A percentile compares a stretch with the other conserved stretches of the same genome.
phyloP scores from a whole-genome alignment of 1,284 basidiomycete species.

The Rhodofomes roseus region DNA sequence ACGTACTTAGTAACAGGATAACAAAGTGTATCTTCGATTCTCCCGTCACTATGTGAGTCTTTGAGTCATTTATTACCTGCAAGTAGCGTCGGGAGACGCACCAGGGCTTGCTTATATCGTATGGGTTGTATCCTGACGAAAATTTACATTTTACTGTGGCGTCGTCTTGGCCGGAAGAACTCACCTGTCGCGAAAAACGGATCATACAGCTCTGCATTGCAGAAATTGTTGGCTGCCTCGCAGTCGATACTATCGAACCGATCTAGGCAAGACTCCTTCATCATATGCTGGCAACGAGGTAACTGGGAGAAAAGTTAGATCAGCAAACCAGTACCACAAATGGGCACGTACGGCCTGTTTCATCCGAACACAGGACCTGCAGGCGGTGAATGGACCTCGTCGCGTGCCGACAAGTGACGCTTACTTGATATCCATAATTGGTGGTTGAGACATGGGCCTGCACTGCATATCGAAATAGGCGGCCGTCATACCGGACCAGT shows the following conservation, averaged over 20 bases:
- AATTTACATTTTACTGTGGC: not conserved
- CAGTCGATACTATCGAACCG: constrained; percentile 37
- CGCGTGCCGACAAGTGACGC: not conserved
- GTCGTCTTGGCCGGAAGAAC: not conserved
- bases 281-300: constrained; percentile 7
- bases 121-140: constrained; percentile 20
- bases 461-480: constrained; percentile 34
- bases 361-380: constrained; percentile 30
- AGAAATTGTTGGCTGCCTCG: constrained; percentile 35
- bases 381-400: not conserved
- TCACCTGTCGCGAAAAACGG: constrained; percentile 2
- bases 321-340: not conserved
- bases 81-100: constrained; percentile 2
- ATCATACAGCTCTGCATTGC: constrained; percentile 16
- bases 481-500: constrained; percentile 19
- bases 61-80: not conserved
- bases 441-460: constrained; percentile 23
- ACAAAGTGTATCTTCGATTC: constrained; percentile 18
- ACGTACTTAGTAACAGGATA: too few relatives aligned
- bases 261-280: constrained; percentile 22
- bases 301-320: constrained; percentile 12
- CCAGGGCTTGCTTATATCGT: constrained; percentile 23
- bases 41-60: constrained; percentile 7
- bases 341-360: constrained; percentile 32
- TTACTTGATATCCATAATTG: constrained; percentile 25